Conservation (phyloP, 2,329 filamentous ascomycete genomes). For the Nigrospora osmanthi region DNA sequence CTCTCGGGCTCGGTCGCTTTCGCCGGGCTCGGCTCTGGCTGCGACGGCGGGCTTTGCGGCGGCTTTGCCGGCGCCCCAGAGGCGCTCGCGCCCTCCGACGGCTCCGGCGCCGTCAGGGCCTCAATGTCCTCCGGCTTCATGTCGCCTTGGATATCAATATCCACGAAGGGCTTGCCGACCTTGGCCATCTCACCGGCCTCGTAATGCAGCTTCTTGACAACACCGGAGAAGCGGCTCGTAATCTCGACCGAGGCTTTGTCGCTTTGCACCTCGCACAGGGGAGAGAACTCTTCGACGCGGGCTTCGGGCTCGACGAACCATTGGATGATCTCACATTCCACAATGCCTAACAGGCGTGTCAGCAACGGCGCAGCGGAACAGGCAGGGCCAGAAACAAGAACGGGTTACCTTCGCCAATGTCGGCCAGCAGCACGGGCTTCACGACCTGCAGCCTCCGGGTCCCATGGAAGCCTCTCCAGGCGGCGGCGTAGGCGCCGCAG, state of each 20-base stretch:
- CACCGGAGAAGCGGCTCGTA: slow-evolving; percentile 87
- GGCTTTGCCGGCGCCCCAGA: slow-evolving; percentile 15
- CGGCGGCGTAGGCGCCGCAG: slow-evolving; percentile 15
- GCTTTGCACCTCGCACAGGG: slow-evolving; percentile 94
- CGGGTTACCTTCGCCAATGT: slow-evolving; percentile 72
- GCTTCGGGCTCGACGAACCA: slow-evolving; percentile 98
- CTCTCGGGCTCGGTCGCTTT: slow-evolving; percentile 3
- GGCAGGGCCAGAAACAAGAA: slow-evolving; percentile 9
- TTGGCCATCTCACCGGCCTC: slow-evolving; percentile 94
- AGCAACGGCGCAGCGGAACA: background rate
- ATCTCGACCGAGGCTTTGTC: slow-evolving; percentile 92
- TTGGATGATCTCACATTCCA: slow-evolving; percentile 97
- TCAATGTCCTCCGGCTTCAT: slow-evolving; percentile 54
- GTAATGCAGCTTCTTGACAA: slow-evolving; percentile 94
- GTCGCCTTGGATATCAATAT: slow-evolving; percentile 85
- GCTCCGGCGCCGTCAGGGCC: slow-evolving; percentile 26
- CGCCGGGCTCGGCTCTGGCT: slow-evolving; percentile 3
- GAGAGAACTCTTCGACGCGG: slow-evolving; percentile 94
- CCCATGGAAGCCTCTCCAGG: slow-evolving; percentile 41
- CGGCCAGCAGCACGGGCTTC: slow-evolving; percentile 75
- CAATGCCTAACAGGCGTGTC: slow-evolving; percentile 60
- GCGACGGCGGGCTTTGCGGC: slow-evolving; percentile 10
- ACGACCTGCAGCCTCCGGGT: slow-evolving; percentile 45
- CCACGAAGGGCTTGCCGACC: slow-evolving; percentile 88
- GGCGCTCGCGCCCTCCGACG: slow-evolving; percentile 17